Evolutionary conservation across 495 filamentous ascomycete species (phyloP).

Genomic region (Aspergillus heteromorphus): DNA sequence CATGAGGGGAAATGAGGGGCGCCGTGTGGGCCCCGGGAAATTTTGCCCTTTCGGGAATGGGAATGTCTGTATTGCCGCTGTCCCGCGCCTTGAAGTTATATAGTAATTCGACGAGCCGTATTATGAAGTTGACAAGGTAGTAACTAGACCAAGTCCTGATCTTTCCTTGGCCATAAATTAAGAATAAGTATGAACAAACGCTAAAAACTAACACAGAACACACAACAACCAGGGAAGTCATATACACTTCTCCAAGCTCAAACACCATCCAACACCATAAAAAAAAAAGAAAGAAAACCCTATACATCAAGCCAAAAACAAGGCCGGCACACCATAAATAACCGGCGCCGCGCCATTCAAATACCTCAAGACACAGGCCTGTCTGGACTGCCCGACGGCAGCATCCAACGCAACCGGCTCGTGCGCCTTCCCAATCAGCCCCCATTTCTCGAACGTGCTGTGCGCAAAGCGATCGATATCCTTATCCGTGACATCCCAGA

Average conservation of each 20-base stretch:
- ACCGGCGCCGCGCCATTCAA: slow-evolving; percentile 89
- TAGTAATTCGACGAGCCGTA: too few species aligned
- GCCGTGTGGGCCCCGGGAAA: neutral
- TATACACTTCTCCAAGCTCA: neutral
- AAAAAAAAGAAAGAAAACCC: too few species aligned
- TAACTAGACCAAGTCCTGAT: too few species aligned
- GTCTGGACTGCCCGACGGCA: slow-evolving; percentile 68
- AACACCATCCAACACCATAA: slow-evolving; percentile 4
- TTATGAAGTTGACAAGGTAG: too few species aligned
- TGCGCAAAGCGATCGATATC: slow-evolving; percentile 91
- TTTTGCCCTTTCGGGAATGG: neutral
- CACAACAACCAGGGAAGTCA: neutral
- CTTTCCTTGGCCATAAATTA: too few species aligned
- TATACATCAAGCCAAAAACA: slow-evolving; percentile 66
- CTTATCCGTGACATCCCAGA: slow-evolving; percentile 97
- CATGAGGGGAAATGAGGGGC: slow-evolving; percentile 22
- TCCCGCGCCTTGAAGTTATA: too few species aligned
- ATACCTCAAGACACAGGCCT: slow-evolving; percentile 77
- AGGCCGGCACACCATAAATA: slow-evolving; percentile 83
- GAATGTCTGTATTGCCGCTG: too few species aligned
- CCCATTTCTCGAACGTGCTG: slow-evolving; percentile 76
- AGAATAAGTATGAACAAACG: neutral
- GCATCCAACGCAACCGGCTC: slow-evolving; percentile 54
- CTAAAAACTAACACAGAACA: neutral
- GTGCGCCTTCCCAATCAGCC: slow-evolving; percentile 46